Evolutionary conservation across 257 asterid genomes (phyloP).

Genomic region (Ocimum tenuiflorum): DNA sequence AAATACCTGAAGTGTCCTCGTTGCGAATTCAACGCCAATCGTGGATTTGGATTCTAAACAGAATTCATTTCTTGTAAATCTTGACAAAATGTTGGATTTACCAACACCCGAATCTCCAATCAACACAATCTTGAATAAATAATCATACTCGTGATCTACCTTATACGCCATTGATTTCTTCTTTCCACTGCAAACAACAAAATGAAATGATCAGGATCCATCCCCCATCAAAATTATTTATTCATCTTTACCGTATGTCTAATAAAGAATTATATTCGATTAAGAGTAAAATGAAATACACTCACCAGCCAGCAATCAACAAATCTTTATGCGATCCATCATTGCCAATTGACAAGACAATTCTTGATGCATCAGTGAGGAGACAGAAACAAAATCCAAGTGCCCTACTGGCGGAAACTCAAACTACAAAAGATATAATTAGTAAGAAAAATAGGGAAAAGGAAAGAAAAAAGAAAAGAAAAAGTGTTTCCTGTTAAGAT

Average conservation of each 20-base stretch:
- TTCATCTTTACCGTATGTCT: no score
- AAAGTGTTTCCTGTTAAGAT: neutral
- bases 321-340: conserved; percentile 16
- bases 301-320: conserved; percentile 32
- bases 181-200: neutral
- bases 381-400: conserved; percentile 13
- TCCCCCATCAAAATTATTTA: neutral
- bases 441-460: neutral
- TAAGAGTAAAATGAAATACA: neutral
- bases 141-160: conserved; percentile 48
- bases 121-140: conserved; percentile 39
- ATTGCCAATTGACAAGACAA: neutral
- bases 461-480: neutral
- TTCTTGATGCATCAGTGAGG: conserved; percentile 19
- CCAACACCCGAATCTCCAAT: conserved; percentile 42
- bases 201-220: no score
- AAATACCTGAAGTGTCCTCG: conserved; percentile 39
- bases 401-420: neutral
- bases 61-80: conserved; percentile 42
- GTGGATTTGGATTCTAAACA: conserved; percentile 45
- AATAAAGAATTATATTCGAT: no score
- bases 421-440: neutral
- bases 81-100: conserved; percentile 37
- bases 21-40: conserved; percentile 45
- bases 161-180: conserved; percentile 37